Evolutionary conservation across 129 eudicot species (phyloP).

Genomic region (Logfia minima): DNA sequence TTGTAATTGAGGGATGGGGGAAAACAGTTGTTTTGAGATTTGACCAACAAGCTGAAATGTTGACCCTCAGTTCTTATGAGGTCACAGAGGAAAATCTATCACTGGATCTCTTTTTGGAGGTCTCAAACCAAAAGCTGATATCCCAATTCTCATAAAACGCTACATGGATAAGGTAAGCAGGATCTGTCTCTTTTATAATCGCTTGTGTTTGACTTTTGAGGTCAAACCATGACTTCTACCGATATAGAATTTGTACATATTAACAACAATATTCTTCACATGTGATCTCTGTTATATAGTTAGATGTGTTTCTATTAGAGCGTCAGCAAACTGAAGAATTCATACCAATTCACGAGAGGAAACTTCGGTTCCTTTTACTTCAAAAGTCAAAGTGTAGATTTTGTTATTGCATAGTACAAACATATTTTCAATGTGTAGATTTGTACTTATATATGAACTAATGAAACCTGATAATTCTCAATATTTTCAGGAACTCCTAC

Average conservation of each 20-base stretch:
- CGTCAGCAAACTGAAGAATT: background rate
- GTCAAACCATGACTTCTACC: slow-evolving; percentile 3
- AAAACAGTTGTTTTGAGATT: slow-evolving; percentile 74
- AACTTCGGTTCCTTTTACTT: slow-evolving; percentile 2
- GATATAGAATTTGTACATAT: background rate
- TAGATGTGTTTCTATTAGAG: background rate
- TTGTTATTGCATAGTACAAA: too few species aligned
- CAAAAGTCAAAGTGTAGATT: background rate
- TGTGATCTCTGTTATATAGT: background rate
- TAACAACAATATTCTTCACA: background rate
- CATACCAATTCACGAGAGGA: background rate
- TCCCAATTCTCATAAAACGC: slow-evolving; percentile 53
- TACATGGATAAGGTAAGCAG: slow-evolving; percentile 66
- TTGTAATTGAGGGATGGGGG: slow-evolving; percentile 72
- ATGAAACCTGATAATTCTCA: background rate
- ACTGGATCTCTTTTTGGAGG: slow-evolving; percentile 72
- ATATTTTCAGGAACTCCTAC: slow-evolving; percentile 57
- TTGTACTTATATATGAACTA: background rate
- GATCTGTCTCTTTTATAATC: background rate
- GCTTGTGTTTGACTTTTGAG: slow-evolving; percentile 17
- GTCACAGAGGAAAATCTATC: slow-evolving; percentile 55
- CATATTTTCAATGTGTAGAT: too few species aligned
- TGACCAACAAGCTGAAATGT: slow-evolving; percentile 49
- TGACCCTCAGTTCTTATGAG: slow-evolving; percentile 51
- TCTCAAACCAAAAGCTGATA: slow-evolving; percentile 74